Evolutionary conservation across 2,329 filamentous ascomycete species (phyloP).

Genomic region (Trichophyton mentagrophytes): DNA sequence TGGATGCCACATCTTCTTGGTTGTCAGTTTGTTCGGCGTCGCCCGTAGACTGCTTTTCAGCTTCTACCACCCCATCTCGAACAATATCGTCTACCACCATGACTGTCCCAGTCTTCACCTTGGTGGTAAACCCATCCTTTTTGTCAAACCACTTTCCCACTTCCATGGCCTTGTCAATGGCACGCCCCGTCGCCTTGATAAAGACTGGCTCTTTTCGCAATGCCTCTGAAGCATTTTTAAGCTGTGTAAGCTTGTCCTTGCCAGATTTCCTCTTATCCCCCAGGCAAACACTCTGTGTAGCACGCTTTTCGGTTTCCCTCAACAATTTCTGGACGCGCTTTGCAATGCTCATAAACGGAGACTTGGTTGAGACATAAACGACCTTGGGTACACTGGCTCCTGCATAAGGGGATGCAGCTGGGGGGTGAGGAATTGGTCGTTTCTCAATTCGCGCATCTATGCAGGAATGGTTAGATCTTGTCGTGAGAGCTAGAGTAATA

Average conservation of each 20-base stretch:
- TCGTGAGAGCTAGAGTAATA: background rate
- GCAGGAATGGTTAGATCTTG: background rate
- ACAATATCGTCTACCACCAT: slow-evolving; percentile 49
- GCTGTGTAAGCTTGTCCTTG: slow-evolving; percentile 21
- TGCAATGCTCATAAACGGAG: slow-evolving; percentile 47
- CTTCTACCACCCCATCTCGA: slow-evolving; percentile 24
- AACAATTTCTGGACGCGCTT: slow-evolving; percentile 48
- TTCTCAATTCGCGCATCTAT: slow-evolving; percentile 40
- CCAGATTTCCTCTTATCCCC: slow-evolving; percentile 22
- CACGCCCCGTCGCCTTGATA: slow-evolving; percentile 48
- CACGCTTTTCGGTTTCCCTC: slow-evolving; percentile 39
- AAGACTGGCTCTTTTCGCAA: slow-evolving; percentile 39
- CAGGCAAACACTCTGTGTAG: slow-evolving; percentile 31
- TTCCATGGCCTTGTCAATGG: slow-evolving; percentile 44
- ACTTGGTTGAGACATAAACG: slow-evolving; percentile 43
- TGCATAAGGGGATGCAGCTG: slow-evolving; percentile 43
- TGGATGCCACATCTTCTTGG: slow-evolving; percentile 6
- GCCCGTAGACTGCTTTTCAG: slow-evolving; percentile 14
- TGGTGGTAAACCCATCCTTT: slow-evolving; percentile 39
- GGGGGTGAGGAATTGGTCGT: slow-evolving; percentile 46
- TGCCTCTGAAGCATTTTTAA: slow-evolving; percentile 24
- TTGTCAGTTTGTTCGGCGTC: slow-evolving; percentile 13
- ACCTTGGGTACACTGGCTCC: slow-evolving; percentile 38
- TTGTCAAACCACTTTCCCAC: slow-evolving; percentile 46
- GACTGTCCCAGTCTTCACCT: slow-evolving; percentile 43